These are phyloP conservation scores for Hemisphaericaspora nanyangensis DNA, from an alignment of 805 yeast genomes.

Conservation along the genomic window DNA sequence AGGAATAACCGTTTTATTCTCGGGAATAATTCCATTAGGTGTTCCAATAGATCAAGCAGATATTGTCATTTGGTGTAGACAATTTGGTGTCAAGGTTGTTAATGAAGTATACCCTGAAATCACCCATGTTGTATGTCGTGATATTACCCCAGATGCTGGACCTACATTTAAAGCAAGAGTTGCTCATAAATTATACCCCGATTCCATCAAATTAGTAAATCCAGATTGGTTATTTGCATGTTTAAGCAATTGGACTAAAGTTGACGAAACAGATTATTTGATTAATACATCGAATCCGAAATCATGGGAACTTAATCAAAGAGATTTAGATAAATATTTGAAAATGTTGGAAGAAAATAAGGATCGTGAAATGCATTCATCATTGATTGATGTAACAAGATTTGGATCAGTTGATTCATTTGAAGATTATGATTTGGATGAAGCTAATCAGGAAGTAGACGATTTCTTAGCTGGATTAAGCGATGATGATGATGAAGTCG, in stretches of 20 bases:
- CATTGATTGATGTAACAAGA: conserved; percentile 21
- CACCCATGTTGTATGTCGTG: conserved; percentile 84
- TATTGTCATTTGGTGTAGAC: conserved; percentile 86
- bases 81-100: conserved; percentile 86
- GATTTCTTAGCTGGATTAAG: conserved; percentile 46
- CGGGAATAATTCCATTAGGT: conserved; percentile 90
- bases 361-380: conserved; percentile 1
- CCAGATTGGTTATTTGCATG: conserved; percentile 93
- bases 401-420: conserved; percentile 29
- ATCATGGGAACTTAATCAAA: conserved; percentile 39
- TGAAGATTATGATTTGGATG: conserved; percentile 37
- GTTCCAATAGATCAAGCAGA: conserved; percentile 69
- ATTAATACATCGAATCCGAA: conserved; percentile 50
- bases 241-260: conserved; percentile 71
- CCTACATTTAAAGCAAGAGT: conserved; percentile 77
- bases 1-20: conserved; percentile 69
- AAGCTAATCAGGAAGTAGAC: conserved; percentile 43
- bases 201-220: conserved; percentile 66
- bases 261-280: conserved; percentile 56
- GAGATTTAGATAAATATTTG: conserved; percentile 43
- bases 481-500: conserved; percentile 33
- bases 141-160: conserved; percentile 41
- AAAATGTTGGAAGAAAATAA: conserved; percentile 13
- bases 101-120: conserved; percentile 66
- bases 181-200: conserved; percentile 61